A percentile compares a stretch with the other conserved stretches of the same genome.
phyloP scores from a whole-genome alignment of 2,329 filamentous ascomycete species.

The Cladophialophora bantiana region DNA sequence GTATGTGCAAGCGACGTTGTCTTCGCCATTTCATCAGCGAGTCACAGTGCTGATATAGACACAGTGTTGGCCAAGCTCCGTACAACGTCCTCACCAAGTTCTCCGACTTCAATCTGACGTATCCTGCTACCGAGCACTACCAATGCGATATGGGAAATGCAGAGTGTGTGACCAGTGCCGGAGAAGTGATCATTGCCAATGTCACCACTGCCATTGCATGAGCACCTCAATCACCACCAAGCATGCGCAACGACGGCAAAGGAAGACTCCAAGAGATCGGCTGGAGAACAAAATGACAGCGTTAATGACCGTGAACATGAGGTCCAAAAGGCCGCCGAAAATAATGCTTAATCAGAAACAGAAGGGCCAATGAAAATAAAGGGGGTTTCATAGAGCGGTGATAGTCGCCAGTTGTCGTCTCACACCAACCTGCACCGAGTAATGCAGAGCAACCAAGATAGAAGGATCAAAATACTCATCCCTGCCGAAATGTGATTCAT shows the following conservation, averaged over 20 bases:
- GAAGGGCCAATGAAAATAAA: neutral
- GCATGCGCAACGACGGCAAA: neutral
- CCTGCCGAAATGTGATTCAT: neutral
- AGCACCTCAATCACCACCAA: neutral
- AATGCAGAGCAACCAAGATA: neutral
- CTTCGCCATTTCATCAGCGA: neutral
- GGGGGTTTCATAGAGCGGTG: neutral
- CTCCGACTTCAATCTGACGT: slow-evolving; percentile 33
- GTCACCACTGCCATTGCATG: slow-evolving; percentile 33
- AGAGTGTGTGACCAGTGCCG: slow-evolving; percentile 29
- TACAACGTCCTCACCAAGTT: slow-evolving; percentile 39
- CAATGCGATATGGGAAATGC: slow-evolving; percentile 34
- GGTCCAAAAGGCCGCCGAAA: neutral
- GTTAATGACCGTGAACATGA: neutral
- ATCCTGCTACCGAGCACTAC: slow-evolving; percentile 31
- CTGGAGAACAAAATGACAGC: neutral
- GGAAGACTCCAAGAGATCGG: neutral
- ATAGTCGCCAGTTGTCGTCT: neutral
- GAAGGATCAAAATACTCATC: neutral
- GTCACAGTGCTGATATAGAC: neutral
- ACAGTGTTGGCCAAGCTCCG: slow-evolving; percentile 32
- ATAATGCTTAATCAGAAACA: slow-evolving; percentile 3
- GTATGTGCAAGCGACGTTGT: slow-evolving; percentile 13
- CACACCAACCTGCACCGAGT: neutral
- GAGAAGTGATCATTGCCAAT: slow-evolving; percentile 31